Percentiles rank a stretch among this genome's conserved stretches.
These are phyloP conservation scores for Usnea hakonensis DNA, from an alignment of 495 filamentous ascomycete species.

Conservation along the genomic window DNA sequence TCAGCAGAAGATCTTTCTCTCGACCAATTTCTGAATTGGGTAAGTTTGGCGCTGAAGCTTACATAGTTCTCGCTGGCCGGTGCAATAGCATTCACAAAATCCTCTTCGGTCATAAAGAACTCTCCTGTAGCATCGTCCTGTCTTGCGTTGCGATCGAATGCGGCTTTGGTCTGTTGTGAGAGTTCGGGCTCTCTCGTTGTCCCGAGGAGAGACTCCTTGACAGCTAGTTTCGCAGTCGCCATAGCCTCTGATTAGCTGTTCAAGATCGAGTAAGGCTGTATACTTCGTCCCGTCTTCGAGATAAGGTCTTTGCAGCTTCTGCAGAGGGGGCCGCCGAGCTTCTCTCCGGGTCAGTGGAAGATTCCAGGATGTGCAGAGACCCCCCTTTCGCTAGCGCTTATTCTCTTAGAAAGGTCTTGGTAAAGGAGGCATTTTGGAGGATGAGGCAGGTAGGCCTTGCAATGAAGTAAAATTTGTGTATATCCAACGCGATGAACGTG, in stretches of 20 bases:
- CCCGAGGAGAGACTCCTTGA: constrained; percentile 74
- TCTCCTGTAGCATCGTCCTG: constrained; percentile 71
- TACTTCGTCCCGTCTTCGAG: neutral
- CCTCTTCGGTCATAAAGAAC: constrained; percentile 66
- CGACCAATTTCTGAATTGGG: neutral
- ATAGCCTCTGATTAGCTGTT: constrained; percentile 28
- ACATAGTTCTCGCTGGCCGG: constrained; percentile 87
- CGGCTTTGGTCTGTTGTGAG: constrained; percentile 59
- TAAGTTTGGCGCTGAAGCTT: constrained; percentile 31
- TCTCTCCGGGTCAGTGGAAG: neutral
- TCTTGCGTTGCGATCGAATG: constrained; percentile 69
- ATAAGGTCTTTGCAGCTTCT: neutral
- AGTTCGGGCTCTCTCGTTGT: constrained; percentile 48
- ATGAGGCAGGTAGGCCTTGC: neutral
- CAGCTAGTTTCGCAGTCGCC: constrained; percentile 55
- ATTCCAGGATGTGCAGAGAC: neutral
- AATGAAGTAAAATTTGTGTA: neutral
- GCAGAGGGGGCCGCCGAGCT: neutral
- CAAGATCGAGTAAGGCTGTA: neutral
- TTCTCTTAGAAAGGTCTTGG: neutral
- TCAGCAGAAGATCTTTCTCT: constrained; percentile 23
- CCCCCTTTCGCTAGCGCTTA: neutral
- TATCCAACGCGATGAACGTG: neutral
- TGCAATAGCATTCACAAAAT: constrained; percentile 87
- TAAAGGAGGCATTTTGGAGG: neutral